Base-by-base conservation (phyloP, 2,329 filamentous ascomycete genomes). In the Cladophialophora exuberans region DNA sequence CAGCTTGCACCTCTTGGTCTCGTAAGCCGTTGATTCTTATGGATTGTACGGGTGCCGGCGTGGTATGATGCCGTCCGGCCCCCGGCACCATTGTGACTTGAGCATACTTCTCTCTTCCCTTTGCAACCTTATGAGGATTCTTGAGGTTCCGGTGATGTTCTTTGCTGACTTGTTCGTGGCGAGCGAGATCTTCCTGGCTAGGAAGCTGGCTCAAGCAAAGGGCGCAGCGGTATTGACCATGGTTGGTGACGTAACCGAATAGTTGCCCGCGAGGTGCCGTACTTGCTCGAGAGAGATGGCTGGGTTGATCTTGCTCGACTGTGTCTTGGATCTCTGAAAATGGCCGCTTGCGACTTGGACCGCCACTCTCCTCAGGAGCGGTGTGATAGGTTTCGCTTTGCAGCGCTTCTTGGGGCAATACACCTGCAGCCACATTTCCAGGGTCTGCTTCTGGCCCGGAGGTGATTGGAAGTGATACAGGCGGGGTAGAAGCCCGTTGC, bases 121-220 rank as follows among this genome's bases (percentile, higher is more conserved):
- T 50, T 6, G 36, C 38, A 2, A 61, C 18, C 33, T 53, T 57
- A 9, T 25, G 4, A 13, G 43, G 11, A 25, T 48, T 50, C 13
- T 56, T 33, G 3, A 57, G 47, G 13, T 50, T 58, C 11, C 52
- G 46, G 4, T 31, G 15, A 22, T 61, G 58, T 25, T 56, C 45
- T 18, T 47, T 43, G 31, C 58, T 58, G 13, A 53, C 20, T 2
- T 13, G 9, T 30, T 61, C 52, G 13, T 61, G 58, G n/a, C 38
- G 42, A 22, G 43, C 30, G 9, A 61, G 55, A 11, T 54, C 58
- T 18, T 53, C 33, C 23, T 53, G 31, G 26, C 36, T 52, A 6
- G 55, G 44, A 6, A 61, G 49, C 26, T 61, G 55, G 31, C 52
- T 58, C 28, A 51, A 25, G 28, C 58, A 61, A 11, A 61, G 36